phyloP scores from a whole-genome alignment of 1,139 yeast species.

The Yamadazyma kanchanaburiensis region DNA sequence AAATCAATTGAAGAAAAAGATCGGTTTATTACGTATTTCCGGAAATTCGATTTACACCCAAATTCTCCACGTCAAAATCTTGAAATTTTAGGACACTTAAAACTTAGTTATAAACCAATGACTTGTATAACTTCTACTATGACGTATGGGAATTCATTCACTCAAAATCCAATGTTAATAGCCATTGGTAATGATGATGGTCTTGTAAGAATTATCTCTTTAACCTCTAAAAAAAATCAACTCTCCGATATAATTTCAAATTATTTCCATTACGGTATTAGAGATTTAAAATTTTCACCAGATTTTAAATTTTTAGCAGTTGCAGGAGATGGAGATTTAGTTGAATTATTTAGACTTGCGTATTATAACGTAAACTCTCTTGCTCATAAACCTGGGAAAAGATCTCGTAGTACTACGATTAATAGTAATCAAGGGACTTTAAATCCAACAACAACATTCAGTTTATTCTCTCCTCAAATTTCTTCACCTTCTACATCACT shows the following conservation, averaged over 20 bases:
- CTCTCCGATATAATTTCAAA: constrained; percentile 62
- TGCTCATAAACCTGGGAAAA: constrained; percentile 21
- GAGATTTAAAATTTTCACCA: constrained; percentile 56
- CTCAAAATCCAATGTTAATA: constrained; percentile 46
- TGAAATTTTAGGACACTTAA: constrained; percentile 52
- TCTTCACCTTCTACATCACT: constrained; percentile 20
- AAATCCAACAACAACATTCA: constrained; percentile 12
- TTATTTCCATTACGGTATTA: constrained; percentile 63
- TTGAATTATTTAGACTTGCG: constrained; percentile 49
- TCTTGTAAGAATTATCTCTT: constrained; percentile 54
- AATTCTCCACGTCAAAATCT: constrained; percentile 7
- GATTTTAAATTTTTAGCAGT: constrained; percentile 61
- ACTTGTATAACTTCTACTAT: constrained; percentile 27
- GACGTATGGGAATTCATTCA: constrained; percentile 8
- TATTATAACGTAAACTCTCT: constrained; percentile 37
- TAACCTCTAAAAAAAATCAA: constrained; percentile 31
- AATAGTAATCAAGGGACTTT: constrained; percentile 24
- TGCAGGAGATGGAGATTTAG: constrained; percentile 59
- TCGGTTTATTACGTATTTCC: constrained; percentile 35
- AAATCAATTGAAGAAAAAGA: constrained; percentile 33
- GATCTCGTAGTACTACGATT: constrained; percentile 39
- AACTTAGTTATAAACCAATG: constrained; percentile 57
- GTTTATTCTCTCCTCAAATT: constrained; percentile 19
- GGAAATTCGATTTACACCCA: constrained; percentile 37
- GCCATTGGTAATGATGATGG: constrained; percentile 70